Conservation (phyloP, 2,329 filamentous ascomycete genomes). For the Colletotrichum tabaci region DNA sequence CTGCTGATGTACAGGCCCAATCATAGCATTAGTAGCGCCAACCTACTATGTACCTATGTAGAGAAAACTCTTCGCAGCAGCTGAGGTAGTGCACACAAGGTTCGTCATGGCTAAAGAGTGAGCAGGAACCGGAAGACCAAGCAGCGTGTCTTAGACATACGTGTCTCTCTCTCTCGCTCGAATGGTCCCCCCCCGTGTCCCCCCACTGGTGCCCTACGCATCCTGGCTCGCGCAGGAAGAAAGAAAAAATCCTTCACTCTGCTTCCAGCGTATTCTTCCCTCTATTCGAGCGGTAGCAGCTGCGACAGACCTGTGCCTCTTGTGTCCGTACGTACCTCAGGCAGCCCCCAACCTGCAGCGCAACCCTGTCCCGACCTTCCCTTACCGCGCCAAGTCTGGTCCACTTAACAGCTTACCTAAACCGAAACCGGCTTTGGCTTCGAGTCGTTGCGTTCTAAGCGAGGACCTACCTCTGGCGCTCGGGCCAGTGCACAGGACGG, state of each 20-base stretch:
- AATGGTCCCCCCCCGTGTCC: not conserved
- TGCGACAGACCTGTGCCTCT: slow-evolving; percentile 8
- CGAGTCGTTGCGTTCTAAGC: not conserved
- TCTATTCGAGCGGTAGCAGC: slow-evolving; percentile 9
- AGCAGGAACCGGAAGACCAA: not conserved
- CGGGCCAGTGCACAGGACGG: not conserved
- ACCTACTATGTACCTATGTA: not conserved
- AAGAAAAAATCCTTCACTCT: slow-evolving; percentile 27
- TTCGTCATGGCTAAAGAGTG: not conserved
- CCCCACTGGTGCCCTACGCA: slow-evolving; percentile 23
- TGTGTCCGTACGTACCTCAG: slow-evolving; percentile 7
- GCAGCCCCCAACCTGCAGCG: slow-evolving; percentile 3
- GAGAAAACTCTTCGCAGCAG: slow-evolving; percentile 8
- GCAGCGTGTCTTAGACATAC: slow-evolving; percentile 25
- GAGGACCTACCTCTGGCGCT: slow-evolving; percentile 3
- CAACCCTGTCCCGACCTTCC: slow-evolving; percentile 17
- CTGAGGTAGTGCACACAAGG: not conserved
- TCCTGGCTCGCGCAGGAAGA: slow-evolving; percentile 4
- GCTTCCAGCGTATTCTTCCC: slow-evolving; percentile 36
- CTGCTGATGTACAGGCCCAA: not conserved
- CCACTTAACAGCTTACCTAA: slow-evolving; percentile 2
- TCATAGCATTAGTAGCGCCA: not conserved
- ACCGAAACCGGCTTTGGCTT: not conserved
- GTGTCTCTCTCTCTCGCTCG: slow-evolving; percentile 5
- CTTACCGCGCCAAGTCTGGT: slow-evolving; percentile 16